Percentiles rank a stretch among this genome's conserved stretches.
Conservation (phyloP, 2,329 filamentous ascomycete genomes). For the Paecilomyces sp. region DNA sequence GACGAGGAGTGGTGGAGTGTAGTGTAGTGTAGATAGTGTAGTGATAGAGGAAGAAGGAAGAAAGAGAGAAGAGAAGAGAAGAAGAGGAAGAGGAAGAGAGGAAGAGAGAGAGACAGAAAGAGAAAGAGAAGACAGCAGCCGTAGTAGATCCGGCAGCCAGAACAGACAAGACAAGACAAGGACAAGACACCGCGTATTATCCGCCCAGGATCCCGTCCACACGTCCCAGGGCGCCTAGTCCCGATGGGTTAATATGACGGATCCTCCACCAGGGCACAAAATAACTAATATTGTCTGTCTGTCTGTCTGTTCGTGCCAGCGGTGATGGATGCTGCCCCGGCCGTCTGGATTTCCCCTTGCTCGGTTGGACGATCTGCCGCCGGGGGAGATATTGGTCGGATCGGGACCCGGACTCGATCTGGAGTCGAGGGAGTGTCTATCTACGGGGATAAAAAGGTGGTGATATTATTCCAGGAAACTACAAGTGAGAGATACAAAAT, state of each 20-base stretch:
- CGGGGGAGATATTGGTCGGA: background rate
- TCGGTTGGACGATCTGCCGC: background rate
- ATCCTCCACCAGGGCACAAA: conserved; percentile 26
- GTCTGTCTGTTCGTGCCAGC: background rate
- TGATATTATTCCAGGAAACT: too few species aligned
- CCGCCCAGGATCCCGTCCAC: conserved; percentile 27
- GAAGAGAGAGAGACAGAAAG: conserved; percentile 3
- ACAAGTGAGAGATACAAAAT: too few species aligned
- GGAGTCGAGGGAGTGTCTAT: background rate
- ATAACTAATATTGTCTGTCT: background rate
- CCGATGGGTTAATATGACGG: conserved; percentile 36
- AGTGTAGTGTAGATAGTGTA: conserved; percentile 5
- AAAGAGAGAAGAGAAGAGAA: conserved; percentile 6
- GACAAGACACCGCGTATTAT: background rate
- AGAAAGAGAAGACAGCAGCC: conserved; percentile 1
- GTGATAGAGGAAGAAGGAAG: conserved; percentile 9
- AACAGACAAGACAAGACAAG: too few species aligned
- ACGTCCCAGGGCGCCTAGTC: conserved; percentile 27
- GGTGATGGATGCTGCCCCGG: background rate
- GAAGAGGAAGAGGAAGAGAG: background rate
- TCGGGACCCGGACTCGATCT: background rate
- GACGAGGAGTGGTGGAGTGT: background rate
- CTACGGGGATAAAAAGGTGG: background rate
- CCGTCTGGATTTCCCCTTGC: background rate
- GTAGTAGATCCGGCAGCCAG: too few species aligned